These are phyloP conservation scores for Candida nemodendra DNA, from an alignment of 805 yeast species.

Conservation along the genomic window DNA sequence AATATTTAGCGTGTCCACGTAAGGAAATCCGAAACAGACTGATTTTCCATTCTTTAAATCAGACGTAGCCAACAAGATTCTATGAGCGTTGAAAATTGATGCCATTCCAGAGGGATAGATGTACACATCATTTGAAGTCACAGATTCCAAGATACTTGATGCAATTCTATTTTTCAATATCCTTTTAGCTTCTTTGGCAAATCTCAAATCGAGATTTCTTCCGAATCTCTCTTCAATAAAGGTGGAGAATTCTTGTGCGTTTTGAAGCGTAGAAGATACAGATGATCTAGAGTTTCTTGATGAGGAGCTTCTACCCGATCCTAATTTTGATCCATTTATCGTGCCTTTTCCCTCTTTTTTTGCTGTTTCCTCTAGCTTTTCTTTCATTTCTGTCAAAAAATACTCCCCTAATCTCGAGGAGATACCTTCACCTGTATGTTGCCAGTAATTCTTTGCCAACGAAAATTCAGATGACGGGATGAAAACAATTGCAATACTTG, in stretches of 20 bases:
- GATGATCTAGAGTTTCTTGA: conserved; percentile 31
- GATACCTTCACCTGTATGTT: conserved; percentile 95
- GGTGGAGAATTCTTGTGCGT: conserved; percentile 51
- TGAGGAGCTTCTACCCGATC: conserved; percentile 16
- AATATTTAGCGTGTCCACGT: conserved; percentile 86
- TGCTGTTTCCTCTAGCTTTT: conserved; percentile 34
- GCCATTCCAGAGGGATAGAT: conserved; percentile 94
- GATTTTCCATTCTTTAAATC: conserved; percentile 48
- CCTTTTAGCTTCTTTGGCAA: conserved; percentile 70
- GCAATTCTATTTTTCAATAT: conserved; percentile 76
- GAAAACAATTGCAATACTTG: conserved; percentile 76
- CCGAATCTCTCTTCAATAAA: conserved; percentile 91
- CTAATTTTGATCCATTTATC: conserved; percentile 3
- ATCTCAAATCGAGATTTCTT: conserved; percentile 76
- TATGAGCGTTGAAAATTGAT: conserved; percentile 79
- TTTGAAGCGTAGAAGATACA: conserved; percentile 17
- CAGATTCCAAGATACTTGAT: conserved; percentile 46
- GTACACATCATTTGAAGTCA: conserved; percentile 61
- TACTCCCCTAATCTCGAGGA: conserved; percentile 90
- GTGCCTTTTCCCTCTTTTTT: conserved; percentile 18
- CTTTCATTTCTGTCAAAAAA: conserved; percentile 58
- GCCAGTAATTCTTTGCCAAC: conserved; percentile 89
- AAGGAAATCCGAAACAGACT: conserved; percentile 95
- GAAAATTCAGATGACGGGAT: conserved; percentile 58
- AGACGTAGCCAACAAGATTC: conserved; percentile 27